Evolutionary conservation across 768 basidiomycete genomes (phyloP).

Genomic region (Leucocoprinus sp.): DNA sequence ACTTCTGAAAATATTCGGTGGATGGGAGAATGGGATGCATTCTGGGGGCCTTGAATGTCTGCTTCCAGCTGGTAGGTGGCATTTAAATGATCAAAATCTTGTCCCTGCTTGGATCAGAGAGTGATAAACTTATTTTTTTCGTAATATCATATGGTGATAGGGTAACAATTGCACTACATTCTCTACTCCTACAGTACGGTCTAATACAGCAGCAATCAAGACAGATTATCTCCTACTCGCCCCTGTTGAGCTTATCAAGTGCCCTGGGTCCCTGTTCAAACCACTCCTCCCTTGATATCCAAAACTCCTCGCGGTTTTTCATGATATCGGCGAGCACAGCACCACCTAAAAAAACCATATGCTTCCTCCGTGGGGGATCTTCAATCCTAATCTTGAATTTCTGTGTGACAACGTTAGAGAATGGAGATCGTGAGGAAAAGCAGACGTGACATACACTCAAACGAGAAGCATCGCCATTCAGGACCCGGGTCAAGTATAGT

Average conservation of each 20-base stretch:
- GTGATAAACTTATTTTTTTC: no score
- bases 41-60: slow-evolving; percentile 27
- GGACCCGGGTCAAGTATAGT: slow-evolving; percentile 87
- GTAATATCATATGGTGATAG: background rate
- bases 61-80: background rate
- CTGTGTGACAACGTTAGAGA: slow-evolving; percentile 31
- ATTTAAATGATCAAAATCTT: background rate
- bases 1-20: slow-evolving; percentile 21
- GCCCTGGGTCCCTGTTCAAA: slow-evolving; percentile 79
- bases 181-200: slow-evolving; percentile 4
- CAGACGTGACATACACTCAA: slow-evolving; percentile 59
- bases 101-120: no score
- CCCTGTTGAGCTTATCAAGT: slow-evolving; percentile 80
- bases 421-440: background rate
- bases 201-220: slow-evolving; percentile 1
- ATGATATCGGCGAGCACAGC: slow-evolving; percentile 99
- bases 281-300: slow-evolving; percentile 94
- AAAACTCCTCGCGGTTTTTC: slow-evolving; percentile 91
- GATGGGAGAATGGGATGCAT: slow-evolving; percentile 37
- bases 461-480: slow-evolving; percentile 74
- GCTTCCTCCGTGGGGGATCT: slow-evolving; percentile 95
- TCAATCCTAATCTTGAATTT: slow-evolving; percentile 99
- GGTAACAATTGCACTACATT: background rate
- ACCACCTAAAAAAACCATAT: slow-evolving; percentile 99
- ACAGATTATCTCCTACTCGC: slow-evolving; percentile 28